Conservation (phyloP, 176 grass and related monocot genomes). For the Oryza meridionalis region DNA sequence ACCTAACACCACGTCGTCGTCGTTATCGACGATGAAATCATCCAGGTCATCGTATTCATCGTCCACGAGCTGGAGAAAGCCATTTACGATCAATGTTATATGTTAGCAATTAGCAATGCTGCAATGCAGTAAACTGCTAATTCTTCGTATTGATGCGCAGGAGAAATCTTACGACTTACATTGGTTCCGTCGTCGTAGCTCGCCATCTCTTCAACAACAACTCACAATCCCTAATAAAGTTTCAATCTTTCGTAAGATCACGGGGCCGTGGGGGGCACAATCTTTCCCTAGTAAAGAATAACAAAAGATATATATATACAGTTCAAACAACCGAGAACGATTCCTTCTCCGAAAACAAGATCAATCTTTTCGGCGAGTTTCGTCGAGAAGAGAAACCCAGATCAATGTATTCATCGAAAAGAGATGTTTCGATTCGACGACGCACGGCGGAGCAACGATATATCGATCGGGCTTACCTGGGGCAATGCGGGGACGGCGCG, state of each 20-base stretch:
- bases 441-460: background rate
- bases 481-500: background rate
- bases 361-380: background rate
- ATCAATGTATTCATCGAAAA: background rate
- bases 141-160: background rate
- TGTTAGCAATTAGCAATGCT: background rate
- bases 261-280: too few relatives aligned
- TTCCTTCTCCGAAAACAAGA: background rate
- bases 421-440: too few relatives aligned
- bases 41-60: conserved; percentile 38
- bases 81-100: background rate
- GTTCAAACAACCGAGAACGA: background rate
- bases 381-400: background rate
- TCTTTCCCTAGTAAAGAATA: background rate
- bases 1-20: background rate
- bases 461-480: conserved; percentile 4
- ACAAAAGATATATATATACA: too few relatives aligned
- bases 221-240: conserved; percentile 21
- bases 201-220: conserved; percentile 20
- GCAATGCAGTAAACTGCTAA: background rate
- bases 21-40: conserved; percentile 44
- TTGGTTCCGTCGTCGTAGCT: conserved; percentile 13
- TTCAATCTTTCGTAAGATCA: background rate
- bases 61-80: conserved; percentile 14
- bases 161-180: conserved; percentile 23